These are phyloP conservation scores for Phytophthora tentaculata DNA, from an alignment of 352 stramenopile species.

Conservation along the genomic window DNA sequence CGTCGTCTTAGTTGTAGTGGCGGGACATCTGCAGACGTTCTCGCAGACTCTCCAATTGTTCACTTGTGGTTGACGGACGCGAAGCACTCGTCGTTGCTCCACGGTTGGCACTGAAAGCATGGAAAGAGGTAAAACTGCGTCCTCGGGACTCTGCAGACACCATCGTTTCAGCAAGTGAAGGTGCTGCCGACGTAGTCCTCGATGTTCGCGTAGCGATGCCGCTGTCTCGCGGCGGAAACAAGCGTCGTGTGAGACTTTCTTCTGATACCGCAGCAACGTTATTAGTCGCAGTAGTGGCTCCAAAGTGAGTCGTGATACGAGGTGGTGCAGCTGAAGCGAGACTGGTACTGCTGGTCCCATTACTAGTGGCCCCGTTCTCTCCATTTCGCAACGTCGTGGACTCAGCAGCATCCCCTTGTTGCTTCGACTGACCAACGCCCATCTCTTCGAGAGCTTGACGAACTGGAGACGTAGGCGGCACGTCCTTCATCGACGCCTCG, in stretches of 20 bases:
- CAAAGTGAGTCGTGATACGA: slow-evolving; percentile 33
- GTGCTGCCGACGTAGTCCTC: slow-evolving; percentile 27
- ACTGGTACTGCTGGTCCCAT: slow-evolving; percentile 19
- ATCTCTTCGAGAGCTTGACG: slow-evolving; percentile 53
- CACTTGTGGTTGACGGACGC: slow-evolving; percentile 31
- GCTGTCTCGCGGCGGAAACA: slow-evolving; percentile 47
- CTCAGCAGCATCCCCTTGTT: slow-evolving; percentile 29
- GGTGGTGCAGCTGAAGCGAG: slow-evolving; percentile 15
- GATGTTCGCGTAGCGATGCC: slow-evolving; percentile 14
- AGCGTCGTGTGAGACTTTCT: slow-evolving; percentile 52
- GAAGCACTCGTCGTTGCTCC: slow-evolving; percentile 18
- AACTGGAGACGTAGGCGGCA: slow-evolving; percentile 63
- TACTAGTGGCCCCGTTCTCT: slow-evolving; percentile 19
- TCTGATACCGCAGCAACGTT: slow-evolving; percentile 12
- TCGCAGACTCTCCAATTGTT: slow-evolving; percentile 35
- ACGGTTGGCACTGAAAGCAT: slow-evolving; percentile 45
- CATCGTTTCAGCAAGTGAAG: slow-evolving; percentile 19
- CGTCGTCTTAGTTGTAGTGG: slow-evolving; percentile 30
- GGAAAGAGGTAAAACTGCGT: slow-evolving; percentile 57
- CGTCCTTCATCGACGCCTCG: slow-evolving; percentile 63
- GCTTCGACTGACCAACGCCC: slow-evolving; percentile 34
- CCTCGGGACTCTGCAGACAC: slow-evolving; percentile 34
- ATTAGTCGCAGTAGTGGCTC: slow-evolving; percentile 10
- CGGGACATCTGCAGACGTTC: slow-evolving; percentile 44
- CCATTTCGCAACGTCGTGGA: slow-evolving; percentile 25